Base-by-base conservation (phyloP, 2,329 filamentous ascomycete species). In the Aphanocladium album region DNA sequence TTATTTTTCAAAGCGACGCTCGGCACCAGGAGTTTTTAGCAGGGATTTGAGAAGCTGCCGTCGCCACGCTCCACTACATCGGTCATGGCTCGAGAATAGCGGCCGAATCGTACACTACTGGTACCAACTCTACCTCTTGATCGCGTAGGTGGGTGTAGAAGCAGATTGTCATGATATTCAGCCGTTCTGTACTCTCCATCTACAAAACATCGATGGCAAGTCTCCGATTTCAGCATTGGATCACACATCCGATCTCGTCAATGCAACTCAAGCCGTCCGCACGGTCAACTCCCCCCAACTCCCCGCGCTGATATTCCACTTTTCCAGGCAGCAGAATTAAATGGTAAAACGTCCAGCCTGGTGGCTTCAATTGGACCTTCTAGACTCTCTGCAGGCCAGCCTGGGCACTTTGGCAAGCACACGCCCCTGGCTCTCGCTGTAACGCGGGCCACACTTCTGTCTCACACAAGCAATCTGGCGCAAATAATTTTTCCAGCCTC, bases 261-360 rank as follows among this genome's bases (percentile, higher is more conserved):
- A n/a, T n/a, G n/a, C n/a, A n/a, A n/a, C n/a, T n/a, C n/a, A n/a
- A n/a, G n/a, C n/a, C n/a, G n/a, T n/a, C n/a, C n/a, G 14, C 14
- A 16, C 21, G 21, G 23, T 25, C 17, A n/a, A 50, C 47, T 19
- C 11, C 19, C n/a, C n/a, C n/a, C 17, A n/a, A 50, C 12, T 14
- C 30, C 19, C 1, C n/a, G 8, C 41, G 6, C 51, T 19, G 17
- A 14, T 17, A 54, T 54, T 41, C 54, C 45, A 49, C 54, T 49
- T 37, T 57, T 57, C 27, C 33, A 57, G 53, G 54, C 54, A 57
- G 54, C 54, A 57, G 30, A 49, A 57, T 56, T 49, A 35, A 46
- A 33, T 43, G 21, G 12, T 1, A 55, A 8, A 14, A 8, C 11
- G 7, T 21, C 45, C 11, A 21, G n/a, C 25, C 41, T 19, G 19